Conservation (phyloP, 1,139 yeast genomes). For the Scheffersomyces quercinus region DNA sequence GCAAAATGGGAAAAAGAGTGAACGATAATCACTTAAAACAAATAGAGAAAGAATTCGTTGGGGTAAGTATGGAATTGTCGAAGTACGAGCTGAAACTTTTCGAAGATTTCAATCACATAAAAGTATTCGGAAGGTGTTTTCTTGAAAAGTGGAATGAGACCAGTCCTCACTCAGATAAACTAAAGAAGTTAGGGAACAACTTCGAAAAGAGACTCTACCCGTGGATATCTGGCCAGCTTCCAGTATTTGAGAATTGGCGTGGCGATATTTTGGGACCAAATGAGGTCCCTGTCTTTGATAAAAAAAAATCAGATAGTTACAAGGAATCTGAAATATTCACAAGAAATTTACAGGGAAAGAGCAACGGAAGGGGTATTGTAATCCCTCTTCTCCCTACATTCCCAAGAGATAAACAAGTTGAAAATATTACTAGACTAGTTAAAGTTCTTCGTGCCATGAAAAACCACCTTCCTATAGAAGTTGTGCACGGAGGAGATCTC, state of each 20-base stretch:
- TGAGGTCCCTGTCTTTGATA: conserved; percentile 13
- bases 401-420: conserved; percentile 17
- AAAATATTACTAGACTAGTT: conserved; percentile 23
- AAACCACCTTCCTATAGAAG: conserved; percentile 33
- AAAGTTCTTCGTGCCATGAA: conserved; percentile 27
- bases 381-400: conserved; percentile 26
- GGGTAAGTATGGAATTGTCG: conserved; percentile 14
- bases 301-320: background rate
- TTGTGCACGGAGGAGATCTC: conserved; percentile 19
- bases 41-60: conserved; percentile 12
- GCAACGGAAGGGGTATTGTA: conserved; percentile 36
- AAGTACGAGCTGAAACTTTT: conserved; percentile 22
- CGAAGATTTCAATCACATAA: conserved; percentile 25
- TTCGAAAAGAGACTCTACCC: conserved; percentile 14
- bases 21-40: conserved; percentile 12
- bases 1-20: conserved; percentile 12
- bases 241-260: conserved; percentile 20
- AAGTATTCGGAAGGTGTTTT: conserved; percentile 35
- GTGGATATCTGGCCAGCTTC: conserved; percentile 15
- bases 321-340: conserved; percentile 12
- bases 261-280: conserved; percentile 8
- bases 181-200: conserved; percentile 1
- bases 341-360: conserved; percentile 11
- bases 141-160: conserved; percentile 6
- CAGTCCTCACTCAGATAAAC: background rate